These are phyloP conservation scores for Petunia secreta DNA, from an alignment of 257 asterid species.

Conservation along the genomic window DNA sequence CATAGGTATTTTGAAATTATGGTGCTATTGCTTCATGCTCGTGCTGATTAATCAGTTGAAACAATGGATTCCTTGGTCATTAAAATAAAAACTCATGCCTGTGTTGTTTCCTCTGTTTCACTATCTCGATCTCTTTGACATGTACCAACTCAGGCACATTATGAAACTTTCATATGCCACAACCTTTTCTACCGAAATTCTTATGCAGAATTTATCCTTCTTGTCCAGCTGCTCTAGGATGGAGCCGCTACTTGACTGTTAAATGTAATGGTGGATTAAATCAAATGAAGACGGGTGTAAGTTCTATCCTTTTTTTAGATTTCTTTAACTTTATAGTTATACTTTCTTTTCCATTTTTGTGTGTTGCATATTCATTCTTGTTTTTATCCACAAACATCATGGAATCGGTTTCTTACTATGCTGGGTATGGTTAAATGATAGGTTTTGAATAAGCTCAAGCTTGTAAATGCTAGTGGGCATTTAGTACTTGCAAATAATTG, in stretches of 20 bases:
- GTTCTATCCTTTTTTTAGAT: constrained; percentile 27
- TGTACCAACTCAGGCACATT: constrained; percentile 17
- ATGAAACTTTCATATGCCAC: constrained; percentile 9
- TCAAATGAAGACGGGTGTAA: constrained; percentile 97
- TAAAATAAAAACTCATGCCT: not conserved
- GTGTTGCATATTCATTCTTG: constrained; percentile 15
- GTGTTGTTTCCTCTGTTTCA: not conserved
- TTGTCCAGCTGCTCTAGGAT: constrained; percentile 54
- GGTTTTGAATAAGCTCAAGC: not conserved
- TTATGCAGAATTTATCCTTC: constrained; percentile 26
- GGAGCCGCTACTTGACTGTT: constrained; percentile 82
- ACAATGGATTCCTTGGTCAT: not conserved
- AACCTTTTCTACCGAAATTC: not conserved
- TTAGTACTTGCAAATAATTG: not conserved
- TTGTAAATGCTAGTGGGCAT: constrained; percentile 16
- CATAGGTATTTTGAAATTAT: not conserved
- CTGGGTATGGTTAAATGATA: not conserved
- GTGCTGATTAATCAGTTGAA: not conserved
- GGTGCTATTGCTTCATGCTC: not conserved
- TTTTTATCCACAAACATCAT: not conserved
- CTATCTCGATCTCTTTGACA: not conserved
- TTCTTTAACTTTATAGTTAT: constrained; percentile 13
- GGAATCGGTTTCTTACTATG: not conserved
- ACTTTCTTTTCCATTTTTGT: constrained; percentile 15
- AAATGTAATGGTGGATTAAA: constrained; percentile 91